phyloP scores from a whole-genome alignment of 2,329 filamentous ascomycete species.

The Helminthosporium solani region DNA sequence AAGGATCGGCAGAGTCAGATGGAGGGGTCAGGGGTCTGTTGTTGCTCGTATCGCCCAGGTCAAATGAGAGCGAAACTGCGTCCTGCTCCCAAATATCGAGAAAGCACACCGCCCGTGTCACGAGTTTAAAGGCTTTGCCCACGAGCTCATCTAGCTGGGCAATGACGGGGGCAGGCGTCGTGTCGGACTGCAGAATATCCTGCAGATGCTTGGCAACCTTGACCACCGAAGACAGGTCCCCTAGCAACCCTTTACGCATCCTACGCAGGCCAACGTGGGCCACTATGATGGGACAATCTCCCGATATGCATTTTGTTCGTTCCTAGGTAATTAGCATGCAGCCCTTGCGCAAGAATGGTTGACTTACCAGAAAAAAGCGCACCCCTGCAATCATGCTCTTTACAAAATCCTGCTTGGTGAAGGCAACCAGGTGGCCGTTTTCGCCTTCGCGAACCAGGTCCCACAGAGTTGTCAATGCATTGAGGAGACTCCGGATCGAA shows the following conservation, averaged over 20 bases:
- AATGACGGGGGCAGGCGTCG: conserved; percentile 55
- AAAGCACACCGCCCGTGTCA: conserved; percentile 87
- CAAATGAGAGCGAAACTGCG: conserved; percentile 53
- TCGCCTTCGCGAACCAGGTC: conserved; percentile 79
- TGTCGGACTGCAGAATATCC: conserved; percentile 59
- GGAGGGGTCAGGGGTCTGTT: conserved; percentile 43
- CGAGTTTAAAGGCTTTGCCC: conserved; percentile 87
- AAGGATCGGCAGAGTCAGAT: conserved; percentile 35
- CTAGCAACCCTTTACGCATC: conserved; percentile 81
- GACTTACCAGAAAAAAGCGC: conserved; percentile 78
- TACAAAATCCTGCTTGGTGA: conserved; percentile 91
- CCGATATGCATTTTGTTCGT: conserved; percentile 80
- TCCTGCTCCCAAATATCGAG: conserved; percentile 75
- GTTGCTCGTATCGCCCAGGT: conserved; percentile 32
- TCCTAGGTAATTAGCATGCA: conserved; percentile 57
- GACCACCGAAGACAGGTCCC: conserved; percentile 85
- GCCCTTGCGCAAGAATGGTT: neutral
- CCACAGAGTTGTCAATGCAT: conserved; percentile 88
- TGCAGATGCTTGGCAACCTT: conserved; percentile 85
- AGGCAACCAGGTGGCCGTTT: conserved; percentile 73
- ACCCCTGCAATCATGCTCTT: conserved; percentile 92
- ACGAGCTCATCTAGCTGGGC: conserved; percentile 90
- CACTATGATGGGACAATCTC: conserved; percentile 74
- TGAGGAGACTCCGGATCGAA: conserved; percentile 80
- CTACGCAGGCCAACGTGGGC: conserved; percentile 73